A percentile compares a stretch with the other conserved stretches of the same genome.
phyloP scores from a whole-genome alignment of 257 asterid species.

The Primulina eburnea region DNA sequence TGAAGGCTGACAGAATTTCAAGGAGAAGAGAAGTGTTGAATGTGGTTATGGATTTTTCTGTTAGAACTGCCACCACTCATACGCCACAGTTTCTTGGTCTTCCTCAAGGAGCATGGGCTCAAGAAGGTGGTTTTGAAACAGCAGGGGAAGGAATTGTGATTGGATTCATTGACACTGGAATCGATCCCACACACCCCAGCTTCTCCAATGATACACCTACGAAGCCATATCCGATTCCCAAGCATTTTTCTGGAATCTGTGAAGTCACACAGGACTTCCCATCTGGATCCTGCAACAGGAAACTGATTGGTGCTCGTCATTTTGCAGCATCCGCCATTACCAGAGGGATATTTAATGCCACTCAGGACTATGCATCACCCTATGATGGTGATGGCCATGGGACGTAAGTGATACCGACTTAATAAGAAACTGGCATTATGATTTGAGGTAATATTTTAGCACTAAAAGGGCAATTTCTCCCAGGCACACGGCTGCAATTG shows the following conservation, averaged over 20 bases:
- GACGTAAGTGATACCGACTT: conserved; percentile 58
- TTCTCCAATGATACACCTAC: conserved; percentile 64
- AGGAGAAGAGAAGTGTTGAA: conserved; percentile 71
- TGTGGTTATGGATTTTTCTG: conserved; percentile 81
- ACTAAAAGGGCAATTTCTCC: conserved; percentile 1
- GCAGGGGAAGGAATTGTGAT: conserved; percentile 98
- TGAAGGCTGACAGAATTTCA: conserved; percentile 78
- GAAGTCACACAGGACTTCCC: conserved; percentile 96
- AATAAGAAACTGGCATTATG: not conserved
- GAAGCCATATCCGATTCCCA: conserved; percentile 73
- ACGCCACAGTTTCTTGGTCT: conserved; percentile 96
- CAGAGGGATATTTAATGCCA: conserved; percentile 92
- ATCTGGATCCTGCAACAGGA: conserved; percentile 96
- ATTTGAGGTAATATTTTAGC: not conserved
- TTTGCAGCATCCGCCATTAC: conserved; percentile 98
- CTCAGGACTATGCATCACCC: conserved; percentile 96
- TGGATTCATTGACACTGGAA: conserved; percentile 92
- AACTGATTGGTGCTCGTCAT: conserved; percentile 97
- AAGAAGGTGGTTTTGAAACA: conserved; percentile 80
- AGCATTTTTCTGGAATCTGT: conserved; percentile 86
- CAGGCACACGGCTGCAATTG: conserved; percentile 94
- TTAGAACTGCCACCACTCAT: conserved; percentile 86
- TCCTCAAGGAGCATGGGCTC: conserved; percentile 95
- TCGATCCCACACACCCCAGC: conserved; percentile 92
- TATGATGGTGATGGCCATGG: conserved; percentile 98